Evolutionary conservation across 495 filamentous ascomycete genomes (phyloP).

Genomic region (Aspergillus sclerotiicarbonarius): DNA sequence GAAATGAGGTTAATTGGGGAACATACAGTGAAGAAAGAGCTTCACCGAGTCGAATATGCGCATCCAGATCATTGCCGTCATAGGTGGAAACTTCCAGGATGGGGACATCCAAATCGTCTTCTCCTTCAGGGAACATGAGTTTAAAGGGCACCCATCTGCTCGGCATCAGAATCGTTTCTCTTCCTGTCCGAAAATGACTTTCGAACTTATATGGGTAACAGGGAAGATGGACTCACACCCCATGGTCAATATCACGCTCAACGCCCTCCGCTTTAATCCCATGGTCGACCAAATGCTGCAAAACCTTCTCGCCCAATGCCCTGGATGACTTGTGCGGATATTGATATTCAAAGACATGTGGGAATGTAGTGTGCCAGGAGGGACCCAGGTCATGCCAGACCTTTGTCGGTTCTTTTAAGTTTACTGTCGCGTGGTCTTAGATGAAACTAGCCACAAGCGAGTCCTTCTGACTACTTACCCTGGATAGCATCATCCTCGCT

Average conservation of each 20-base stretch:
- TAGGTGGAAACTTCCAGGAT: neutral
- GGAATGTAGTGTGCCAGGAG: neutral
- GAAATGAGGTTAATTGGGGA: neutral
- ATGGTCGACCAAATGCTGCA: neutral
- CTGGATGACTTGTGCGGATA: neutral
- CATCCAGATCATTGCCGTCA: neutral
- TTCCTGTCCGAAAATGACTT: neutral
- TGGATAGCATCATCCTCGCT: neutral
- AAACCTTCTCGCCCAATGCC: neutral
- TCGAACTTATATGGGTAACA: neutral
- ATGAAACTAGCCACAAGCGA: neutral
- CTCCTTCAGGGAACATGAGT: conserved; percentile 1
- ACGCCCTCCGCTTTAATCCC: neutral
- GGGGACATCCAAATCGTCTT: neutral
- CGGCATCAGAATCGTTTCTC: neutral
- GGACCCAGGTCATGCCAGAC: conserved; percentile 4
- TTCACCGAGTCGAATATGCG: neutral
- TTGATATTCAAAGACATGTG: conserved; percentile 3
- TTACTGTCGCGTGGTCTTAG: neutral
- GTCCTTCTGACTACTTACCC: neutral
- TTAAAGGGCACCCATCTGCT: conserved; percentile 4
- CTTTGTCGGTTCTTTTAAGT: conserved; percentile 2
- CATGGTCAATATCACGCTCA: conserved; percentile 2
- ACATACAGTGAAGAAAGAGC: neutral
- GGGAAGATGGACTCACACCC: neutral